Conservation (phyloP, 331 rosid genomes). For the Malus hybrid region DNA sequence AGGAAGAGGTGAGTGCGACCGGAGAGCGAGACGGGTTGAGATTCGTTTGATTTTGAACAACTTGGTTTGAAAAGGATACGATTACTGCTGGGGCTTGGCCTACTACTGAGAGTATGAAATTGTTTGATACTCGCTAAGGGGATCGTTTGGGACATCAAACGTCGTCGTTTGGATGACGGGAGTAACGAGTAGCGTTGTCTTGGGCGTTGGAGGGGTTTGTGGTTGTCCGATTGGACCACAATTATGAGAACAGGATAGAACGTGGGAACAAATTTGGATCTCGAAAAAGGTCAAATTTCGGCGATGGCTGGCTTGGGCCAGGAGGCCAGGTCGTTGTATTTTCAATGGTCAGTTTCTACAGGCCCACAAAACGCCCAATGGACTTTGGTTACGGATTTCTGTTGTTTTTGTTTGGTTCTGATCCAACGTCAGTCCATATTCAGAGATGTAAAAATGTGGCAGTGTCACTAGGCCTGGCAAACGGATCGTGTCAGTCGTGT, state of each 20-base stretch:
- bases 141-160: neutral
- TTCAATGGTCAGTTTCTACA: neutral
- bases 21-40: no score
- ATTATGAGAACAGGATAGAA: conserved; percentile 9
- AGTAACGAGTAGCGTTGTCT: neutral
- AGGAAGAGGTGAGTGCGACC: no score
- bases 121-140: no score
- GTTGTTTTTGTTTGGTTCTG: neutral
- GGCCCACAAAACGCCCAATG: neutral
- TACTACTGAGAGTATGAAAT: no score
- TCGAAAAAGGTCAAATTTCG: conserved; percentile 11
- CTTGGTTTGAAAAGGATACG: no score
- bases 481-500: no score
- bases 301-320: conserved; percentile 1
- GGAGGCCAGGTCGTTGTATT: neutral
- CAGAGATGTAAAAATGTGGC: neutral
- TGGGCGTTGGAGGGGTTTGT: neutral
- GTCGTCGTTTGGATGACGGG: neutral
- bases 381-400: neutral
- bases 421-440: neutral
- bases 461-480: no score
- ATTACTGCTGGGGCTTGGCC: no score
- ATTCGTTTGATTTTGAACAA: no score
- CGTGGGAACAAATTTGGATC: conserved; percentile 2
- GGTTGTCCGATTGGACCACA: neutral